Evolutionary conservation across 768 basidiomycete species (phyloP).

Genomic region (Mrakia hoshinonis): DNA sequence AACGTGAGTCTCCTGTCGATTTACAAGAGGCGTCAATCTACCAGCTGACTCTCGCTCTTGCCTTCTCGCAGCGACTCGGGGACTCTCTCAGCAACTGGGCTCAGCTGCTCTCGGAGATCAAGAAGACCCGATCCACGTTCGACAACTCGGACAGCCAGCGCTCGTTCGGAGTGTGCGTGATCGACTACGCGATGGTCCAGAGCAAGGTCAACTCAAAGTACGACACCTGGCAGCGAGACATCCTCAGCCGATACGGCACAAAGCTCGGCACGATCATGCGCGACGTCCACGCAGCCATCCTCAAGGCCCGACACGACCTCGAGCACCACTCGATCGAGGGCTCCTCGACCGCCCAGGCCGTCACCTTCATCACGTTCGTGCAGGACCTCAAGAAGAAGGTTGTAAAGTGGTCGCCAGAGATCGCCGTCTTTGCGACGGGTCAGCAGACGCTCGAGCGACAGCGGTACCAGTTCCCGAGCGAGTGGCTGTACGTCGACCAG

Average conservation of each 20-base stretch:
- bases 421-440: slow-evolving; percentile 84
- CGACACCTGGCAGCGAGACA: slow-evolving; percentile 94
- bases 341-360: slow-evolving; percentile 87
- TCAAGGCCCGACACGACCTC: slow-evolving; percentile 88
- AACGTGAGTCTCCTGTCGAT: slow-evolving; percentile 40
- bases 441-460: slow-evolving; percentile 97
- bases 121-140: slow-evolving; percentile 89
- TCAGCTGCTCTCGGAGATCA: slow-evolving; percentile 90
- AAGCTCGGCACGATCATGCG: slow-evolving; percentile 94
- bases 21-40: not conserved
- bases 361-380: slow-evolving; percentile 97
- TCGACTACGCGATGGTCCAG: slow-evolving; percentile 98
- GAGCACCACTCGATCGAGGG: slow-evolving; percentile 89
- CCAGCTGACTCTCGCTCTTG: too few relatives aligned
- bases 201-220: slow-evolving; percentile 96
- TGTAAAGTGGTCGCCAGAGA: slow-evolving; percentile 91
- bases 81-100: slow-evolving; percentile 92
- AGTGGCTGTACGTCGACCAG: slow-evolving; percentile 98
- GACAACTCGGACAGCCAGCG: slow-evolving; percentile 92
- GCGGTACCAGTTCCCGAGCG: slow-evolving; percentile 89
- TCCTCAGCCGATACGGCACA: slow-evolving; percentile 79
- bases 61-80: slow-evolving; percentile 55
- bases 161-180: slow-evolving; percentile 82
- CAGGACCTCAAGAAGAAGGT: slow-evolving; percentile 98
- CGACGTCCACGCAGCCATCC: slow-evolving; percentile 87